Conservation (phyloP, 2,329 filamentous ascomycete species). For the Dothistroma septosporum region DNA sequence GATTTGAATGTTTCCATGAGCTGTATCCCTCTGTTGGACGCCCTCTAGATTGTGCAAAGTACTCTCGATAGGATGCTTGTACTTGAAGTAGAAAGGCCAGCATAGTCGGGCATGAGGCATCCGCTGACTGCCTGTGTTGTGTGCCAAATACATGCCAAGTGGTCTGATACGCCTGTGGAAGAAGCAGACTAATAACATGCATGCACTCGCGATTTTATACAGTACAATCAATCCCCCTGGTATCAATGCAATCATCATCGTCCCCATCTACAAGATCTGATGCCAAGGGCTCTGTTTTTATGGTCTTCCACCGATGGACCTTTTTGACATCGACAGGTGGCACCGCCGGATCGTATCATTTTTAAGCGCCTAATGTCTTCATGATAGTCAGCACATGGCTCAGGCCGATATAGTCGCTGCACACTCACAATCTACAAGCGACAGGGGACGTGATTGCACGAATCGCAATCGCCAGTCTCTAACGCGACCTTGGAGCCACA, state of each 20-base stretch:
- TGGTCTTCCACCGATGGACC: not conserved
- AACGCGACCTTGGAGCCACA: slow-evolving; percentile 19
- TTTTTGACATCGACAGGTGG: slow-evolving; percentile 2
- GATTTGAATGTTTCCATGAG: too few relatives aligned
- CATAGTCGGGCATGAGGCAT: not conserved
- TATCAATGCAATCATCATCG: slow-evolving; percentile 1
- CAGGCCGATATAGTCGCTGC: not conserved
- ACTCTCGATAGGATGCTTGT: too few relatives aligned
- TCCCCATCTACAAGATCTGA: not conserved
- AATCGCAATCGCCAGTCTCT: slow-evolving; percentile 16
- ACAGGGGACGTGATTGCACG: slow-evolving; percentile 14
- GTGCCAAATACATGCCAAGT: not conserved
- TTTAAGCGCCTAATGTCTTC: not conserved
- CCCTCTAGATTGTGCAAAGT: too few relatives aligned
- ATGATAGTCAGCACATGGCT: not conserved
- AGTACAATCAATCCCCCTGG: not conserved
- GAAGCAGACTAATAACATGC: not conserved
- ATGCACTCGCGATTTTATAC: not conserved
- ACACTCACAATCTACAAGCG: slow-evolving; percentile 12
- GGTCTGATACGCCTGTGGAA: not conserved
- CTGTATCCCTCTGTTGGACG: too few relatives aligned
- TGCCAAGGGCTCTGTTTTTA: not conserved
- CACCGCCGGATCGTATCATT: not conserved
- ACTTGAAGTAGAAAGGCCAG: not conserved
- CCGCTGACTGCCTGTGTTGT: not conserved